These are phyloP conservation scores for Stevia rebaudiana DNA, from an alignment of 140 eudicot species.

Conservation along the genomic window DNA sequence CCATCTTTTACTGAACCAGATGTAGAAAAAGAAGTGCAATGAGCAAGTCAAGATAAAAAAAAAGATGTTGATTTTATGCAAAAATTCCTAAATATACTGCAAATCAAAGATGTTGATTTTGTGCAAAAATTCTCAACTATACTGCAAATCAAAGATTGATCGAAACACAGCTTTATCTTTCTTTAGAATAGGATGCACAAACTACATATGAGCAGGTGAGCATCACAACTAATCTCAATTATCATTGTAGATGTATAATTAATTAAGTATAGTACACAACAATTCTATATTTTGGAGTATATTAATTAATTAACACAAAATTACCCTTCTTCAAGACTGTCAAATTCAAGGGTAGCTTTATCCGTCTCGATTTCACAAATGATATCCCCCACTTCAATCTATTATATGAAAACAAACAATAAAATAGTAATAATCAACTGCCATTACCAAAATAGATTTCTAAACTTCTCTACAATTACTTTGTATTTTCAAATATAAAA, in stretches of 20 bases:
- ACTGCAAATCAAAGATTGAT: not conserved
- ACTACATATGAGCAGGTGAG: conserved; percentile 6
- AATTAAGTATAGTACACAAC: conserved; percentile 10
- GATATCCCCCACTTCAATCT: conserved; percentile 94
- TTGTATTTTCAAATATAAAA: conserved; percentile 20
- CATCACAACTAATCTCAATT: not conserved
- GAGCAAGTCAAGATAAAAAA: not conserved
- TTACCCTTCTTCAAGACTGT: conserved; percentile 96
- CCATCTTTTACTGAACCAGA: not conserved
- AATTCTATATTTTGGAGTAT: not conserved
- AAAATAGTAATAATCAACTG: conserved; percentile 3
- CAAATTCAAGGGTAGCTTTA: conserved; percentile 94
- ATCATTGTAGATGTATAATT: not conserved
- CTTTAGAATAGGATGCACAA: not conserved
- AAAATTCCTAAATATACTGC: not conserved
- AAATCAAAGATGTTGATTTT: not conserved
- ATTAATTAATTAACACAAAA: conserved; percentile 13
- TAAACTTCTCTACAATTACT: conserved; percentile 25
- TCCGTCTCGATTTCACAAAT: conserved; percentile 96
- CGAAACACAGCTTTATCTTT: not conserved
- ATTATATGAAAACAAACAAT: conserved; percentile 29
- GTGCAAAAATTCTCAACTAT: not conserved
- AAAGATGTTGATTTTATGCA: not conserved
- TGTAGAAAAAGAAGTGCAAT: not conserved
- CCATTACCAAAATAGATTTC: conserved; percentile 2